phyloP scores from a whole-genome alignment of 2,329 filamentous ascomycete species.

The Epichloe gansuensis region DNA sequence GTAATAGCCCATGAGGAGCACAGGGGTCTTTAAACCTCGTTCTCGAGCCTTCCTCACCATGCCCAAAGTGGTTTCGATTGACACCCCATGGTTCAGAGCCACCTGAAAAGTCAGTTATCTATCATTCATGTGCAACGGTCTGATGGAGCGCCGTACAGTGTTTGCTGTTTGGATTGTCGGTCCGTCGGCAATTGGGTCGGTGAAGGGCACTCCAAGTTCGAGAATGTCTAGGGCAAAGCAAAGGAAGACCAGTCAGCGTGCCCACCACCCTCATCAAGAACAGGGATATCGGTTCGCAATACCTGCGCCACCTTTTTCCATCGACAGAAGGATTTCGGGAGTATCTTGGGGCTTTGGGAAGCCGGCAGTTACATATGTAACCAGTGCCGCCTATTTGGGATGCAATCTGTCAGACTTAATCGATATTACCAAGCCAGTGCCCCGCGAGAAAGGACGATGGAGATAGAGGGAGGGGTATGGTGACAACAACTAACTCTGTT shows the following conservation, averaged over 20 bases:
- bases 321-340: slow-evolving; percentile 69
- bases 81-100: slow-evolving; percentile 82
- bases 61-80: slow-evolving; percentile 62
- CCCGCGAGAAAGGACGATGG: not conserved
- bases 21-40: slow-evolving; percentile 65
- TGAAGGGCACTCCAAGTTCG: slow-evolving; percentile 92
- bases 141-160: slow-evolving; percentile 42
- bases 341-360: slow-evolving; percentile 77
- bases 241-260: not conserved
- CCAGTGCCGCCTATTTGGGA: slow-evolving; percentile 57
- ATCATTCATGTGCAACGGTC: not conserved
- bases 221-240: slow-evolving; percentile 54
- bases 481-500: slow-evolving; percentile 37
- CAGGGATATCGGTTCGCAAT: slow-evolving; percentile 17
- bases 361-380: slow-evolving; percentile 93
- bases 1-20: slow-evolving; percentile 98
- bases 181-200: slow-evolving; percentile 94
- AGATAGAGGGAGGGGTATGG: slow-evolving; percentile 10
- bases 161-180: slow-evolving; percentile 95
- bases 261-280: not conserved
- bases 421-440: not conserved
- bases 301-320: slow-evolving; percentile 91
- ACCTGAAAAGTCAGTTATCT: slow-evolving; percentile 23
- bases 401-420: not conserved
- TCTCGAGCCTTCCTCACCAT: slow-evolving; percentile 74